Conservation (phyloP, 2,329 filamentous ascomycete species). For the Alternaria atra region DNA sequence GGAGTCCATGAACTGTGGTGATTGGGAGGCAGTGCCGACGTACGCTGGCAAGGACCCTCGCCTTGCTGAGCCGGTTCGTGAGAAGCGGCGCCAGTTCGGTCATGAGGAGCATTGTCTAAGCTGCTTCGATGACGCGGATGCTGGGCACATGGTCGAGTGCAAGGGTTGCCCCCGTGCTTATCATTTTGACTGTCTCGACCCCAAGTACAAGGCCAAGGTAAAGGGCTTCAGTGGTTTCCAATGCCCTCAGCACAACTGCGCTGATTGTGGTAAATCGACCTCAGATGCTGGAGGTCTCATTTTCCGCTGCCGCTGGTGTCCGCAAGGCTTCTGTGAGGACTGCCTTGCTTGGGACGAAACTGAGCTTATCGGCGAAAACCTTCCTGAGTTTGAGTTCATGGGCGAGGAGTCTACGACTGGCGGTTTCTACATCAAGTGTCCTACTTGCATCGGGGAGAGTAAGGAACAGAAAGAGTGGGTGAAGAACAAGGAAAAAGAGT, state of each 20-base stretch:
- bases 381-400: conserved; percentile 63
- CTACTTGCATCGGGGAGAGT: conserved; percentile 49
- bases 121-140: conserved; percentile 56
- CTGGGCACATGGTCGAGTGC: conserved; percentile 60
- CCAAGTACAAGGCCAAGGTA: conserved; percentile 53
- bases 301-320: conserved; percentile 65
- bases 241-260: conserved; percentile 66
- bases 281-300: conserved; percentile 59
- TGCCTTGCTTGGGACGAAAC: conserved; percentile 64
- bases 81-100: conserved; percentile 58
- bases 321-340: conserved; percentile 66
- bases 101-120: conserved; percentile 63
- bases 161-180: conserved; percentile 64
- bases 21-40: conserved; percentile 67
- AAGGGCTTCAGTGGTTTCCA: conserved; percentile 58
- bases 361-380: conserved; percentile 60
- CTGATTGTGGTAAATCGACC: conserved; percentile 62
- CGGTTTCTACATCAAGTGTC: conserved; percentile 64
- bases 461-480: conserved; percentile 37
- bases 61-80: conserved; percentile 59
- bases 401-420: conserved; percentile 54
- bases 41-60: conserved; percentile 64
- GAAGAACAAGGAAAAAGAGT: conserved; percentile 29
- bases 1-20: conserved; percentile 61
- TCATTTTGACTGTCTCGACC: conserved; percentile 61